phyloP scores from a whole-genome alignment of 2,329 filamentous ascomycete species.

The Xylaria hypoxylon region DNA sequence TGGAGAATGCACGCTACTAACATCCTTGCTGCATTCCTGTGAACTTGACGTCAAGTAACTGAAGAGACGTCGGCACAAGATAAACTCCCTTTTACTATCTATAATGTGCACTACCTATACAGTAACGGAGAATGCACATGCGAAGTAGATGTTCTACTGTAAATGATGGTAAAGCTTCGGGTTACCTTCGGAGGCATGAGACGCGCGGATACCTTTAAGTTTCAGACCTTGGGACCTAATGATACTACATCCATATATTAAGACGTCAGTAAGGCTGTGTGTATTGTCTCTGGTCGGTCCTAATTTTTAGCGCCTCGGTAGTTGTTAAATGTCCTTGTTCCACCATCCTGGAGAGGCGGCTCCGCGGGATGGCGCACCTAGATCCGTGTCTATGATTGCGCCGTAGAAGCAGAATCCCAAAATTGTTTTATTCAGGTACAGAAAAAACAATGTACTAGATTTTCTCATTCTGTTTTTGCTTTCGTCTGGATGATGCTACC shows the following conservation, averaged over 20 bases:
- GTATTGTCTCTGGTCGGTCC: slow-evolving; percentile 16
- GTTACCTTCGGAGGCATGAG: slow-evolving; percentile 32
- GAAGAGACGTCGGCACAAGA: slow-evolving; percentile 31
- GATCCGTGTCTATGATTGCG: slow-evolving; percentile 26
- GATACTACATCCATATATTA: slow-evolving; percentile 30
- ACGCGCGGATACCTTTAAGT: slow-evolving; percentile 32
- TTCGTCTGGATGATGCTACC: background rate
- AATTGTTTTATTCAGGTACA: background rate
- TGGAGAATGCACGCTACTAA: slow-evolving; percentile 39
- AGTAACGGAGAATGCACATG: slow-evolving; percentile 11
- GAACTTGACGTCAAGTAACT: slow-evolving; percentile 36
- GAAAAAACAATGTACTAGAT: background rate
- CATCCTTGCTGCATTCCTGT: slow-evolving; percentile 30
- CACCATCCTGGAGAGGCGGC: slow-evolving; percentile 26
- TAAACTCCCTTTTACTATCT: slow-evolving; percentile 23
- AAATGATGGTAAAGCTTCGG: slow-evolving; percentile 21
- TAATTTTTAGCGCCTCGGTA: slow-evolving; percentile 30
- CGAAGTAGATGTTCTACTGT: slow-evolving; percentile 21
- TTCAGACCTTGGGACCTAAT: slow-evolving; percentile 25
- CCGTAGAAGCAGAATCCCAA: slow-evolving; percentile 5
- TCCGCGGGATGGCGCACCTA: slow-evolving; percentile 26
- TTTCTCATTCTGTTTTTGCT: background rate
- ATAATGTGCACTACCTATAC: background rate
- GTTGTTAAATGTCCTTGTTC: slow-evolving; percentile 36
- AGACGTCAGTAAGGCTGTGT: slow-evolving; percentile 21